A percentile compares a stretch with the other conserved stretches of the same genome.
phyloP scores from a whole-genome alignment of 257 asterid species.

The Verbascum thapsus region DNA sequence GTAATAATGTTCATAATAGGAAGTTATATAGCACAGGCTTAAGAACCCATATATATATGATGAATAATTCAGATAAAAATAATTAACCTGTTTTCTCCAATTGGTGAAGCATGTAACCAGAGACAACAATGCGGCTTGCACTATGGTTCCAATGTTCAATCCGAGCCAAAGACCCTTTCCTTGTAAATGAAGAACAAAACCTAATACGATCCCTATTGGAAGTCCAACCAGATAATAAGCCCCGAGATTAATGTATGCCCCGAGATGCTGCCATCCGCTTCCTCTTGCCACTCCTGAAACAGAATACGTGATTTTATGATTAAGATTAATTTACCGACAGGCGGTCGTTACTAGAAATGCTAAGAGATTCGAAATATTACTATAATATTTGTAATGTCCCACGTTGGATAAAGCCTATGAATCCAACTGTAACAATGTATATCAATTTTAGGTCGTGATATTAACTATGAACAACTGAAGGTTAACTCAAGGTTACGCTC shows the following conservation, averaged over 20 bases:
- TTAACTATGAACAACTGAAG: too few relatives aligned
- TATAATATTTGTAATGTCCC: too few relatives aligned
- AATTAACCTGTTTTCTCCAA: constrained; percentile 60
- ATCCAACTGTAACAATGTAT: too few relatives aligned
- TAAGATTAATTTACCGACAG: too few relatives aligned
- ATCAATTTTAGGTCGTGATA: too few relatives aligned
- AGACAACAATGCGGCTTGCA: constrained; percentile 43
- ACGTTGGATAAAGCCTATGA: too few relatives aligned
- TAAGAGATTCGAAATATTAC: too few relatives aligned
- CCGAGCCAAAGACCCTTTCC: constrained; percentile 72
- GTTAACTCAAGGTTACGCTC: too few relatives aligned
- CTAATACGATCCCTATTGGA: constrained; percentile 47
- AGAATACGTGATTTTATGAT: too few relatives aligned
- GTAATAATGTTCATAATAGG: neutral
- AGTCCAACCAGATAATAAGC: constrained; percentile 57
- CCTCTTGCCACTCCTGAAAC: constrained; percentile 68
- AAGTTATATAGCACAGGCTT: too few relatives aligned
- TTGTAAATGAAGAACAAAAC: constrained; percentile 41
- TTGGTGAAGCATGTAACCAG: constrained; percentile 46
- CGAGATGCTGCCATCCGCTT: constrained; percentile 68
- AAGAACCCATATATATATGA: neutral
- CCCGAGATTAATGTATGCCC: constrained; percentile 65
- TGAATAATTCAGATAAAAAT: neutral
- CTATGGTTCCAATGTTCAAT: constrained; percentile 47
- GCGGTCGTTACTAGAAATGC: too few relatives aligned